Evolutionary conservation across 768 basidiomycete genomes (phyloP), one percentile per base, ranked within the genome.

Genomic region (Calocybe gangraenosa): DNA sequence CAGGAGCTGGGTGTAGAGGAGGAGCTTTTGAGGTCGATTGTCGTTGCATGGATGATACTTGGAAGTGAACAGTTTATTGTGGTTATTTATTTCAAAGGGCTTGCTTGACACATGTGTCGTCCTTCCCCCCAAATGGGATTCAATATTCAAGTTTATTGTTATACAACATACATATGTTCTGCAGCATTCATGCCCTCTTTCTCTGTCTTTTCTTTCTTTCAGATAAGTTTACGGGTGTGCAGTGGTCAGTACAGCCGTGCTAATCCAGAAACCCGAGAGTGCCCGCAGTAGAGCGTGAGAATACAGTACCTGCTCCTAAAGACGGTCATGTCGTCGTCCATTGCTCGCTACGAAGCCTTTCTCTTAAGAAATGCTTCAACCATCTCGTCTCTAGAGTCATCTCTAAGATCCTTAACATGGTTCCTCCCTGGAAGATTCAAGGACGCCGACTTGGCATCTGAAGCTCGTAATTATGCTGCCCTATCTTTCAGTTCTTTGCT

Each of bases 391-490:
- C 67, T 97, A 54, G 95, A 98, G 65, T 91, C 87, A 14, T 82
- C 87, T 20, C 66, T 98, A 52, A 75, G 92, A 52, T 93, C 92
- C 31, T 67, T 97, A 47, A 93, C 92, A 37, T 98, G 94, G 93
- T 83, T 98, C 57, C 69, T 98, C 35, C 95, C 95, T 35, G 94
- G 94, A 49, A 79, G 93, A 52, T 97, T 98, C 78, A 92, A 92
- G 66, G 94, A 97, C 75, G 92, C 93, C 37, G 94, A 97, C 64
- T 71, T 98, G 40, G 93, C 90, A 48, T 92, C 92, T 10, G 95
- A 98, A 78, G 81, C 87, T 58, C 72, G 94, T 95, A 54, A 76
- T 92, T 88, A 50, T 37, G 44, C 48, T 49, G 31, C 30, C 31
- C 41, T 33, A 11, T 6, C 30, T 4, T 17, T 23, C 43, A 38